Percentiles rank a stretch among this genome's conserved stretches.
phyloP scores from a whole-genome alignment of 2,329 filamentous ascomycete genomes.

The Xylariaceae sp. region DNA sequence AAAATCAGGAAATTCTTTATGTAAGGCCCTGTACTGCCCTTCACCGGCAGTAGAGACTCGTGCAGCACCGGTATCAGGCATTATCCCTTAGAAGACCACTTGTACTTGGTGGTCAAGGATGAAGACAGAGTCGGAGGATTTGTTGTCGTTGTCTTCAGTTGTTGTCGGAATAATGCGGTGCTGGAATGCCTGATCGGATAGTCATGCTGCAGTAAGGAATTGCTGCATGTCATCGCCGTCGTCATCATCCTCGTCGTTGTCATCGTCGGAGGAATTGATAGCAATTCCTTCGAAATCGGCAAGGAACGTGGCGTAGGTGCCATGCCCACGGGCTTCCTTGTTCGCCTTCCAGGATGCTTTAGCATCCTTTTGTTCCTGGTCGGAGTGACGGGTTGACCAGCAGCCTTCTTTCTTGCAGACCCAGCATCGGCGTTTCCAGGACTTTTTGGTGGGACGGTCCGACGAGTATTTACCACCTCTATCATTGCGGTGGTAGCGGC shows the following conservation, averaged over 20 bases:
- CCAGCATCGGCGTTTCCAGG: background rate
- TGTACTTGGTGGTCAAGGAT: background rate
- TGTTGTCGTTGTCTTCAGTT: too few relatives aligned
- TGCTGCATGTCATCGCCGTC: background rate
- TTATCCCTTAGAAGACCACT: background rate
- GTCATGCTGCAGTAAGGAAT: background rate
- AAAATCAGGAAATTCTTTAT: too few relatives aligned
- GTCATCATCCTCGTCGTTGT: background rate
- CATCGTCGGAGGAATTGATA: background rate
- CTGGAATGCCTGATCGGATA: too few relatives aligned
- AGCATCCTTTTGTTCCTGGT: background rate
- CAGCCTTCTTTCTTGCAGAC: background rate
- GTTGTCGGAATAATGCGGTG: too few relatives aligned
- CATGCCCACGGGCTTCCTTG: background rate
- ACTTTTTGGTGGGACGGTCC: background rate
- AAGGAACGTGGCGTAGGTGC: background rate
- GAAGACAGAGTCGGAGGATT: background rate
- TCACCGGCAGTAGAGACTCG: too few relatives aligned
- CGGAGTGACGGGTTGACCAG: background rate
- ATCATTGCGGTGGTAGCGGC: background rate
- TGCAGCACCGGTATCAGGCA: background rate
- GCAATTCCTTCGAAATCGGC: background rate
- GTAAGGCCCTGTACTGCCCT: too few relatives aligned
- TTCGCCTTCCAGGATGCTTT: background rate
- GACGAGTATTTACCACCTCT: background rate